phyloP scores from a whole-genome alignment of 805 yeast species.

The Zygosaccharomyces siamensis region DNA sequence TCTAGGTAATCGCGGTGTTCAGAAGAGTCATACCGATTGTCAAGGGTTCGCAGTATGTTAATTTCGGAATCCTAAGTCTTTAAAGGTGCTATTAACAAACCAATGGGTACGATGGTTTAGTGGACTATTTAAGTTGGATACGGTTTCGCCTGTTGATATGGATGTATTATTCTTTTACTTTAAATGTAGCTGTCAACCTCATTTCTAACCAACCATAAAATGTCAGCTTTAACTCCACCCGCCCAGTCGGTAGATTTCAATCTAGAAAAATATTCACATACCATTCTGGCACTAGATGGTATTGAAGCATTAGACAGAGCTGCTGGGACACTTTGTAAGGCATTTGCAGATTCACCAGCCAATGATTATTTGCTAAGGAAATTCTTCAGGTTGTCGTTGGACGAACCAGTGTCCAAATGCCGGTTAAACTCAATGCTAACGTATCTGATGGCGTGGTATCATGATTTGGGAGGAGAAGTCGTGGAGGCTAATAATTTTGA shows the following conservation, averaged over 20 bases:
- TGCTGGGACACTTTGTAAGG: slow-evolving; percentile 24
- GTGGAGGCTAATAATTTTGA: slow-evolving; percentile 32
- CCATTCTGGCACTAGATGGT: slow-evolving; percentile 18
- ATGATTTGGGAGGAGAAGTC: slow-evolving; percentile 33
- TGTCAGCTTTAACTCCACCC: slow-evolving; percentile 5
- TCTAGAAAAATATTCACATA: slow-evolving; percentile 8
- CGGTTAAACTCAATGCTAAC: slow-evolving; percentile 27
- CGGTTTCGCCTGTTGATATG: not conserved
- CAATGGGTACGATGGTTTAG: not conserved
- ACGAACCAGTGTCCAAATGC: slow-evolving; percentile 21
- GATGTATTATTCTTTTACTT: not conserved
- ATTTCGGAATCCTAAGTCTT: not conserved
- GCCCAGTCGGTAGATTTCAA: not conserved
- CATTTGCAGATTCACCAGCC: slow-evolving; percentile 27
- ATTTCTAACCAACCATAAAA: not conserved
- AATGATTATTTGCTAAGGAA: slow-evolving; percentile 32
- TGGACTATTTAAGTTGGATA: not conserved
- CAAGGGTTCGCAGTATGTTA: not conserved
- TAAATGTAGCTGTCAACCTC: not conserved
- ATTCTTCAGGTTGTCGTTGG: slow-evolving; percentile 25
- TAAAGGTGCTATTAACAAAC: not conserved
- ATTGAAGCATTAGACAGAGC: slow-evolving; percentile 27
- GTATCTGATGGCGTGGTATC: slow-evolving; percentile 23
- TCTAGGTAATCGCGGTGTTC: slow-evolving; percentile 2
- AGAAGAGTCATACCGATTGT: not conserved